phyloP scores from a whole-genome alignment of 2,329 filamentous ascomycete genomes.

The Colletotrichum endophyticum region DNA sequence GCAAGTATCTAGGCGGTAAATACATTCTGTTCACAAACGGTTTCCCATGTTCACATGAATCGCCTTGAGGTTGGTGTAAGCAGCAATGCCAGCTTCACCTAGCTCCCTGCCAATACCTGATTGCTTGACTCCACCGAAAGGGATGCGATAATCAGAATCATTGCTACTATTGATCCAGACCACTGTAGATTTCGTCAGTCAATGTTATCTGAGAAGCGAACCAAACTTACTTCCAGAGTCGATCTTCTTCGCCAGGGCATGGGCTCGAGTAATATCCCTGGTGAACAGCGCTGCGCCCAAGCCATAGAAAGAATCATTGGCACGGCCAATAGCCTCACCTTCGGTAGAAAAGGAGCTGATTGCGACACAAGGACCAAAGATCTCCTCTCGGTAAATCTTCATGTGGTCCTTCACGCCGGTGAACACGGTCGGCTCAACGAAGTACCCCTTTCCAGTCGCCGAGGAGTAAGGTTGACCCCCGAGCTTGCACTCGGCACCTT shows the following conservation, averaged over 20 bases:
- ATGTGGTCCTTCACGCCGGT: neutral
- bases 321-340: neutral
- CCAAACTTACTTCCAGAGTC: neutral
- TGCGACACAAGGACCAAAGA: neutral
- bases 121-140: neutral
- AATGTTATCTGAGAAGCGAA: neutral
- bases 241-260: neutral
- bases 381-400: neutral
- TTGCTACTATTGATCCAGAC: neutral
- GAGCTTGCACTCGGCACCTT: neutral
- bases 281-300: neutral
- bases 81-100: neutral
- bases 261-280: neutral
- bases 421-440: neutral
- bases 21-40: neutral
- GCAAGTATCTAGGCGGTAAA: neutral
- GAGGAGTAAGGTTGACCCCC: neutral
- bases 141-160: neutral
- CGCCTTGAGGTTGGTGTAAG: neutral
- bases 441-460: neutral
- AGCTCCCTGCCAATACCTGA: neutral
- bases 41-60: neutral
- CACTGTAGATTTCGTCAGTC: neutral
- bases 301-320: neutral
- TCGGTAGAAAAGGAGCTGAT: neutral